These are phyloP conservation scores for Trichoderma arundinaceum DNA, from an alignment of 2,329 filamentous ascomycete genomes.

Conservation along the genomic window DNA sequence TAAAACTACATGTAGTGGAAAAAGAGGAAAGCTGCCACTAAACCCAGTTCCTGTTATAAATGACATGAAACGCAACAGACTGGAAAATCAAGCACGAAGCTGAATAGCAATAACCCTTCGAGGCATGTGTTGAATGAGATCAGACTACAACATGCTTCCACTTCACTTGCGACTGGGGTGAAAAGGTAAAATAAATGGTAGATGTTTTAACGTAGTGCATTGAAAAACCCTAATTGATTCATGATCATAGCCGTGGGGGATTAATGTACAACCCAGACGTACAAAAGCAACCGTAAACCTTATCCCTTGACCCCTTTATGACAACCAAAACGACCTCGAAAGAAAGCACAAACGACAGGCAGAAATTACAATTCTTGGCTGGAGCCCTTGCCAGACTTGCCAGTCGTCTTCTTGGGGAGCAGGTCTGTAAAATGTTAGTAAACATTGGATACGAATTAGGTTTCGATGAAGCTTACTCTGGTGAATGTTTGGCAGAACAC, in stretches of 20 bases:
- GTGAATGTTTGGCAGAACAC: constrained; percentile 96
- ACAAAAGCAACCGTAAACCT: constrained; percentile 68
- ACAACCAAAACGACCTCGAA: constrained; percentile 70
- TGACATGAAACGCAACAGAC: too few relatives aligned
- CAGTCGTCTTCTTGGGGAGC: constrained; percentile 95
- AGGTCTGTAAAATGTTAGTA: constrained; percentile 67
- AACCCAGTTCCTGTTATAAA: too few relatives aligned
- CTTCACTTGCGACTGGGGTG: not conserved
- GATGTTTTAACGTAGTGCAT: constrained; percentile 26
- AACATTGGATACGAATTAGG: constrained; percentile 47
- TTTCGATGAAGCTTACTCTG: constrained; percentile 72
- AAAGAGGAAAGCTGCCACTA: too few relatives aligned
- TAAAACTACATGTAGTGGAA: too few relatives aligned
- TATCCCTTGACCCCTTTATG: constrained; percentile 79
- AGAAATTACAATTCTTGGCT: constrained; percentile 88
- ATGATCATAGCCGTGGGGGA: constrained; percentile 70
- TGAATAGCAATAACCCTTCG: not conserved
- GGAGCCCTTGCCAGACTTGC: constrained; percentile 88
- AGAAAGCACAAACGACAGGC: constrained; percentile 54
- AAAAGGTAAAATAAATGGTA: constrained; percentile 5
- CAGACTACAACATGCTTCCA: not conserved
- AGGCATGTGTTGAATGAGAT: not conserved
- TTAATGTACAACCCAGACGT: constrained; percentile 75
- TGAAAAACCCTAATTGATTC: constrained; percentile 46
- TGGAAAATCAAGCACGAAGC: not conserved